These are phyloP conservation scores for Ceratobasidium theobromae DNA, from an alignment of 1,284 basidiomycete genomes.

Conservation along the genomic window DNA sequence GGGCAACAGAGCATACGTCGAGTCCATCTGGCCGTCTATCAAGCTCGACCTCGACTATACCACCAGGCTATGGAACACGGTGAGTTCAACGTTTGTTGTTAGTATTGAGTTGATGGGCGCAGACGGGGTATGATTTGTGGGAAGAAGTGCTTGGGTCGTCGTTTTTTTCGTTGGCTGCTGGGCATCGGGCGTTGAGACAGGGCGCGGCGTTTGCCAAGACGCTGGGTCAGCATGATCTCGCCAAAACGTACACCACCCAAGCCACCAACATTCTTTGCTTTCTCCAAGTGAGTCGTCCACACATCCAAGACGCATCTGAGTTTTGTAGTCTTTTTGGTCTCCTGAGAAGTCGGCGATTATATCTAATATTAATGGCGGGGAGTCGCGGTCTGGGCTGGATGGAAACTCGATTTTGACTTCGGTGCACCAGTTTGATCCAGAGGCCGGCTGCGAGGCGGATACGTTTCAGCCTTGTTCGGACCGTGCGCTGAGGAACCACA, in stretches of 20 bases:
- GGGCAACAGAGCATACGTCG: conserved; percentile 27
- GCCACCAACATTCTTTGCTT: conserved; percentile 59
- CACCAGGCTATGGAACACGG: conserved; percentile 35
- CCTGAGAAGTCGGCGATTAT: not conserved
- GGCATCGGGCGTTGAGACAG: conserved; percentile 58
- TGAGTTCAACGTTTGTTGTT: not conserved
- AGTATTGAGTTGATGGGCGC: not conserved
- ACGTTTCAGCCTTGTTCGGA: conserved; percentile 66
- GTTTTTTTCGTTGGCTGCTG: conserved; percentile 62
- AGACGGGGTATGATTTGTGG: conserved; percentile 59
- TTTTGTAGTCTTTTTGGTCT: conserved; percentile 28
- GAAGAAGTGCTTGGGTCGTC: conserved; percentile 63
- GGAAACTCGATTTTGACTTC: conserved; percentile 61
- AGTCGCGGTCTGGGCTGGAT: conserved; percentile 56
- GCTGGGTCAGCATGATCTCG: conserved; percentile 47
- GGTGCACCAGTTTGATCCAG: conserved; percentile 50
- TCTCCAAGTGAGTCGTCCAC: conserved; percentile 48
- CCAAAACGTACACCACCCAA: conserved; percentile 49
- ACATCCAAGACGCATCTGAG: too few relatives aligned
- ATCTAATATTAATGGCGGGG: conserved; percentile 55
- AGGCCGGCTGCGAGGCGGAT: conserved; percentile 54
- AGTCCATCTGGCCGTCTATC: conserved; percentile 36
- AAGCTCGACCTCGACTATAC: conserved; percentile 37
- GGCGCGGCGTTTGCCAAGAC: conserved; percentile 54
- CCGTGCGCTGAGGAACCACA: conserved; percentile 51